Evolutionary conservation across 2,329 filamentous ascomycete species (phyloP).

Genomic region (Ampelomyces quisqualis): DNA sequence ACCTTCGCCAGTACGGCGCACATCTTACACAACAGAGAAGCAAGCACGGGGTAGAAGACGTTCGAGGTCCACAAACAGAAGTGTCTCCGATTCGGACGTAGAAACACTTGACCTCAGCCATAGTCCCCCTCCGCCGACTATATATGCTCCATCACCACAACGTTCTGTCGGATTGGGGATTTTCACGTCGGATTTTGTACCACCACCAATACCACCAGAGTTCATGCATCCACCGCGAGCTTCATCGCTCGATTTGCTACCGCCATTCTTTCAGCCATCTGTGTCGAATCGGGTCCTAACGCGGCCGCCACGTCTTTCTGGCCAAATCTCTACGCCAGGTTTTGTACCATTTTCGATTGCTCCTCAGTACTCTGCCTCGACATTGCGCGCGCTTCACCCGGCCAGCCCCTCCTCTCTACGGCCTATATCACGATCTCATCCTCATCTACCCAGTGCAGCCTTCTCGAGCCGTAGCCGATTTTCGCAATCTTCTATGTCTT

Average conservation of each 20-base stretch:
- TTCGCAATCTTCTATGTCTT: slow-evolving; percentile 31
- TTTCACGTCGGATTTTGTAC: slow-evolving; percentile 32
- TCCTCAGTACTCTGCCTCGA: slow-evolving; percentile 33
- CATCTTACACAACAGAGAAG: slow-evolving; percentile 19
- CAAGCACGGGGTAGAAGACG: slow-evolving; percentile 4
- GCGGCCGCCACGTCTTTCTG: slow-evolving; percentile 22
- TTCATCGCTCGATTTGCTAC: slow-evolving; percentile 15
- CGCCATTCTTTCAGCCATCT: slow-evolving; percentile 18
- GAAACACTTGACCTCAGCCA: slow-evolving; percentile 27
- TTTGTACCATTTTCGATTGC: slow-evolving; percentile 29
- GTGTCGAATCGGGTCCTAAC: slow-evolving; percentile 13
- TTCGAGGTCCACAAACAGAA: slow-evolving; percentile 22
- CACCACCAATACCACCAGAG: slow-evolving; percentile 30
- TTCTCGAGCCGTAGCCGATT: slow-evolving; percentile 24
- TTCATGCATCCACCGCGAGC: slow-evolving; percentile 18
- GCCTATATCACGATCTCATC: slow-evolving; percentile 21
- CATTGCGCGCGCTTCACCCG: slow-evolving; percentile 38
- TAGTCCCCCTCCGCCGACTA: slow-evolving; percentile 19
- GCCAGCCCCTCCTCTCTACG: slow-evolving; percentile 17
- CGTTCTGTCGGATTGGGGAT: slow-evolving; percentile 24
- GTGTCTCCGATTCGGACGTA: slow-evolving; percentile 27
- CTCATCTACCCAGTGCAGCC: slow-evolving; percentile 17
- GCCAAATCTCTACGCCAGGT: slow-evolving; percentile 16
- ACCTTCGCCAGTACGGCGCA: slow-evolving; percentile 18
- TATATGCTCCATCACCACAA: slow-evolving; percentile 21